phyloP scores from a whole-genome alignment of 331 rosid species.

The Malus hybrid region DNA sequence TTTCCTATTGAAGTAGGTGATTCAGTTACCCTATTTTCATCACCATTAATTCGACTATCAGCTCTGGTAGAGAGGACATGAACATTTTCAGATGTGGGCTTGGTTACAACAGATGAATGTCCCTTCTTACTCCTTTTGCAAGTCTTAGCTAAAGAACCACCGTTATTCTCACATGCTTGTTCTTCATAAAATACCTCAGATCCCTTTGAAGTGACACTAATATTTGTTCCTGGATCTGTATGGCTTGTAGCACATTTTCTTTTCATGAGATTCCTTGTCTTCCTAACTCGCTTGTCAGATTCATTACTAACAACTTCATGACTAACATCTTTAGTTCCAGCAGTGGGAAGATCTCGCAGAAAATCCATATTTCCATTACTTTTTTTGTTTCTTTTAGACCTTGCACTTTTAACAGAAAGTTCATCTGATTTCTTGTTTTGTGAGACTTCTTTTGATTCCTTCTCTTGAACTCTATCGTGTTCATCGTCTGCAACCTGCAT shows the following conservation, averaged over 20 bases:
- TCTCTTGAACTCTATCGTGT: conserved; percentile 20
- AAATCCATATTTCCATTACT: conserved; percentile 21
- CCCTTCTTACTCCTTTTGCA: conserved; percentile 35
- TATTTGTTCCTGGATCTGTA: conserved; percentile 3
- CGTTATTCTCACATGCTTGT: conserved; percentile 5
- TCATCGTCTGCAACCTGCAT: conserved; percentile 53
- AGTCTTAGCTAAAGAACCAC: conserved; percentile 19
- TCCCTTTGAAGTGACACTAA: conserved; percentile 15
- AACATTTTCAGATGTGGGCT: conserved; percentile 24
- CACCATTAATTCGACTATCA: conserved; percentile 18
- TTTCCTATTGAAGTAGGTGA: conserved; percentile 19
- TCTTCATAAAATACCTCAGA: conserved; percentile 17
- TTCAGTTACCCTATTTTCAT: conserved; percentile 3
- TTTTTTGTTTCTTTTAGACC: conserved; percentile 12
- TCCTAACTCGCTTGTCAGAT: conserved; percentile 32
- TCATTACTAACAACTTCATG: conserved; percentile 11
- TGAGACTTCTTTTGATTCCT: conserved; percentile 16
- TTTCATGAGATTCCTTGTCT: conserved; percentile 14
- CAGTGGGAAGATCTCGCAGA: conserved; percentile 5
- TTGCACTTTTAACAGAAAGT: conserved; percentile 1
- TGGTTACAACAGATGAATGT: conserved; percentile 10
- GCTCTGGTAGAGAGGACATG: conserved; percentile 18
- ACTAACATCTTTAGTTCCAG: conserved; percentile 4
- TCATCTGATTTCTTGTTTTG: conserved; percentile 19
- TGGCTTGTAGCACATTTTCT: conserved; percentile 14